phyloP scores from a whole-genome alignment of 257 asterid genomes.

The Echium plantagineum region DNA sequence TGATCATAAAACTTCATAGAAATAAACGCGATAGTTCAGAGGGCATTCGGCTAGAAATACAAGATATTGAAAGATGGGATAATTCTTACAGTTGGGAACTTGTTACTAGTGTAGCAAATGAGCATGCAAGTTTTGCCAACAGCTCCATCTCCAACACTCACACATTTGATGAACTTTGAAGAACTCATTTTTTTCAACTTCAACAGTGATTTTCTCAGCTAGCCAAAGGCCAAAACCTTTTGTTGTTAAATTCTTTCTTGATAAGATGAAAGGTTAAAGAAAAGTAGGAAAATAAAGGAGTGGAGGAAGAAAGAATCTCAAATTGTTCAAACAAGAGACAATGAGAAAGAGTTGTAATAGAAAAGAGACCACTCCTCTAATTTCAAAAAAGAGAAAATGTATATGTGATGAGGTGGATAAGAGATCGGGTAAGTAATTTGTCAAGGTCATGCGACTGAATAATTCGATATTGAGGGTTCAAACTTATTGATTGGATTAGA shows the following conservation, averaged over 20 bases:
- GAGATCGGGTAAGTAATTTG: too few species aligned
- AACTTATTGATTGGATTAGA: too few species aligned
- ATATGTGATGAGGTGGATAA: too few species aligned
- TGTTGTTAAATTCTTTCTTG: not conserved
- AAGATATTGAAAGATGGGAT: not conserved
- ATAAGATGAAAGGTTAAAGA: constrained; percentile 10
- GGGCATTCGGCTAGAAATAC: too few species aligned
- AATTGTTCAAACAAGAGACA: not conserved
- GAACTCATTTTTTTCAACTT: constrained; percentile 58
- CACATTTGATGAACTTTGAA: constrained; percentile 95
- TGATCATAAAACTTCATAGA: too few species aligned
- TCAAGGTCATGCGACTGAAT: too few species aligned
- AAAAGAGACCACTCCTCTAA: too few species aligned
- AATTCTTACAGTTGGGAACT: constrained; percentile 72
- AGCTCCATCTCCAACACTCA: constrained; percentile 95
- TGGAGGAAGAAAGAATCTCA: constrained; percentile 3
- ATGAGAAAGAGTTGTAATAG: too few species aligned
- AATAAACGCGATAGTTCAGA: too few species aligned
- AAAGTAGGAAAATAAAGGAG: constrained; percentile 2
- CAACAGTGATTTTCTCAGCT: not conserved
- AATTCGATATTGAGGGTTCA: too few species aligned
- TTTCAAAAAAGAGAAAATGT: too few species aligned
- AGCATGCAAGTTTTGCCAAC: constrained; percentile 99
- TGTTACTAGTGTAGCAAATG: constrained; percentile 93
- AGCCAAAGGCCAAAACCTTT: too few species aligned